phyloP scores from a whole-genome alignment of 108 stramenopile species.

The Nitzschia inconspicua region DNA sequence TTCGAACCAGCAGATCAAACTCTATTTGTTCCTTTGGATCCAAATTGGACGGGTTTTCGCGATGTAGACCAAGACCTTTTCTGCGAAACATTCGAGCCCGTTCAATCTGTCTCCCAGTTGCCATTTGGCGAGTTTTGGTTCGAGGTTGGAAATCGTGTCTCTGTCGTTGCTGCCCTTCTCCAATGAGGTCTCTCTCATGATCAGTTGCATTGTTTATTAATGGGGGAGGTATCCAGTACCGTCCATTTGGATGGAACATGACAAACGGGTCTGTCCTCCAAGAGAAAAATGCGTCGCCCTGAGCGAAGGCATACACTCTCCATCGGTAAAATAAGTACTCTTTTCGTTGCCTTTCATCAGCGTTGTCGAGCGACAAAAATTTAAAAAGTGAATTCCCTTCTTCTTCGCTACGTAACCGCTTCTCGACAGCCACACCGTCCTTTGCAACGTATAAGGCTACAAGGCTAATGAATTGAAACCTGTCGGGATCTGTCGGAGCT shows the following conservation, averaged over 20 bases:
- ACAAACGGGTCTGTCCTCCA: conserved; percentile 72
- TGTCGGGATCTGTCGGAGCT: conserved; percentile 42
- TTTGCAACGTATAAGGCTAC: conserved; percentile 66
- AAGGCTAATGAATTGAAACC: conserved; percentile 50
- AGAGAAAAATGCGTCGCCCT: conserved; percentile 47
- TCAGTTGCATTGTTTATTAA: conserved; percentile 40
- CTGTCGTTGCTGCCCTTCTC: no score
- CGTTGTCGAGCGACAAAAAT: conserved; percentile 28
- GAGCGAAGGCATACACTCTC: conserved; percentile 73
- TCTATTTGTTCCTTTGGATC: conserved; percentile 43
- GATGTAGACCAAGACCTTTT: conserved; percentile 8
- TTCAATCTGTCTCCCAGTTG: conserved; percentile 61
- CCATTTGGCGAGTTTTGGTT: conserved; percentile 27
- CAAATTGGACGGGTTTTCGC: conserved; percentile 24
- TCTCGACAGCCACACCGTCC: conserved; percentile 49
- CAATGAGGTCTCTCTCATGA: conserved; percentile 35
- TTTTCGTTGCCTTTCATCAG: conserved; percentile 7
- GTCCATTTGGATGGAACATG: conserved; percentile 44
- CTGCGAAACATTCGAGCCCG: conserved; percentile 19
- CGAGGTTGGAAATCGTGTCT: no score
- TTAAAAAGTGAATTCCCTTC: conserved; percentile 37
- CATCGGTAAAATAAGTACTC: conserved; percentile 74
- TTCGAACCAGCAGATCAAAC: conserved; percentile 52
- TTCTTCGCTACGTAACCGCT: conserved; percentile 42
- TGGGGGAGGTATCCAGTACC: conserved; percentile 68